Percentiles rank a stretch among this genome's conserved stretches.
These are phyloP conservation scores for Leccinum uliginosum DNA, from an alignment of 768 basidiomycete genomes.

Conservation along the genomic window DNA sequence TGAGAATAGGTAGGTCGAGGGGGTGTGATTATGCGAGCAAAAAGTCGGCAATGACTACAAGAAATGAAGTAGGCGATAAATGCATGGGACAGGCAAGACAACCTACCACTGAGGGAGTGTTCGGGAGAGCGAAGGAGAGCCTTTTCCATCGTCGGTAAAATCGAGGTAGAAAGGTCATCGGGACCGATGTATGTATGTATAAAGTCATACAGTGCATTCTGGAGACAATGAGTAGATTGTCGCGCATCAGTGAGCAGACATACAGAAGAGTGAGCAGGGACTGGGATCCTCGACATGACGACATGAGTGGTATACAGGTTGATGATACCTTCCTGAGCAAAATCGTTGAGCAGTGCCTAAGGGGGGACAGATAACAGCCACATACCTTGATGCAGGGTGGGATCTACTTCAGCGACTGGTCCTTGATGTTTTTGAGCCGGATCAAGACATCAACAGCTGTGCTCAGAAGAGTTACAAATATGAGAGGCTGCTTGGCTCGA, in stretches of 20 bases:
- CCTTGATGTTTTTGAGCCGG: slow-evolving; percentile 55
- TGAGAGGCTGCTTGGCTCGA: slow-evolving; percentile 39
- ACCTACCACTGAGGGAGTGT: slow-evolving; percentile 59
- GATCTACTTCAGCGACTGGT: slow-evolving; percentile 39
- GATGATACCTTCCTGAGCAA: slow-evolving; percentile 50
- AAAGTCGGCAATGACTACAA: slow-evolving; percentile 53
- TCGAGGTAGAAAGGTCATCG: slow-evolving; percentile 45
- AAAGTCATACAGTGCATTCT: slow-evolving; percentile 59
- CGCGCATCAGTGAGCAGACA: slow-evolving; percentile 15
- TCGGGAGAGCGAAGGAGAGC: slow-evolving; percentile 81
- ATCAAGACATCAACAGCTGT: slow-evolving; percentile 66
- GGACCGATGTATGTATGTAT: slow-evolving; percentile 47
- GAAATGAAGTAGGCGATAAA: not conserved
- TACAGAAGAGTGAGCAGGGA: slow-evolving; percentile 60
- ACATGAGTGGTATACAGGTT: slow-evolving; percentile 56
- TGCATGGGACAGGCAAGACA: not conserved
- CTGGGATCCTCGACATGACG: slow-evolving; percentile 60
- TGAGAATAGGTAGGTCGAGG: slow-evolving; percentile 45
- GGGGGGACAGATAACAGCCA: not conserved
- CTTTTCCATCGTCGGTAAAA: slow-evolving; percentile 78
- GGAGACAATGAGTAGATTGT: slow-evolving; percentile 9
- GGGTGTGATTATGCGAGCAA: slow-evolving; percentile 50
- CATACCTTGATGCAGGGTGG: slow-evolving; percentile 45
- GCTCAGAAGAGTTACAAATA: slow-evolving; percentile 54
- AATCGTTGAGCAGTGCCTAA: not conserved